Percentiles rank a stretch among this genome's conserved stretches.
Conservation (phyloP, 345 rosid species). For the Eucalyptus cloeziana region DNA sequence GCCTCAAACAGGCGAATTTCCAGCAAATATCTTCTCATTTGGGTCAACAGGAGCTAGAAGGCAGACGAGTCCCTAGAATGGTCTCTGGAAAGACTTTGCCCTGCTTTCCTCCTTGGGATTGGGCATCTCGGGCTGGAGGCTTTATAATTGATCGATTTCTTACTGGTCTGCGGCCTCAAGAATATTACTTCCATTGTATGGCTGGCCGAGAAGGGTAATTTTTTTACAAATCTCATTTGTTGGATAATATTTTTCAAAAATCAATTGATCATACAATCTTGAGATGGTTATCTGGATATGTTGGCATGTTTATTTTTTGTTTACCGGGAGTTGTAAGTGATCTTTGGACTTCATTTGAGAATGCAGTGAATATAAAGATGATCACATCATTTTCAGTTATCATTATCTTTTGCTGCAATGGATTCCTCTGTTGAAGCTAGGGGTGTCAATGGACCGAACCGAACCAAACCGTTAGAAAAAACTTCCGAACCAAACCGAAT, state of each 20-base stretch:
- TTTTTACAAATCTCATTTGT: background rate
- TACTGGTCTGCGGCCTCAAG: slow-evolving; percentile 99
- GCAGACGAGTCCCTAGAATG: slow-evolving; percentile 97
- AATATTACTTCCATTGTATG: slow-evolving; percentile 99
- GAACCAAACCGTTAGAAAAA: too few relatives aligned
- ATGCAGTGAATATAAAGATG: background rate
- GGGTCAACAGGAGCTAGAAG: slow-evolving; percentile 99
- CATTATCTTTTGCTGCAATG: background rate
- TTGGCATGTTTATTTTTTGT: background rate
- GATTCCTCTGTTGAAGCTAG: background rate
- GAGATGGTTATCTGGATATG: background rate
- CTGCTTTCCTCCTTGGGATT: slow-evolving; percentile 95
- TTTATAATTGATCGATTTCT: slow-evolving; percentile 92
- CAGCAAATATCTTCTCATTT: slow-evolving; percentile 94
- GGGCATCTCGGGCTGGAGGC: slow-evolving; percentile 97
- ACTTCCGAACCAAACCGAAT: too few relatives aligned
- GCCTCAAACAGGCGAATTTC: slow-evolving; percentile 66
- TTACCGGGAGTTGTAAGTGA: background rate
- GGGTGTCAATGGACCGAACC: too few relatives aligned
- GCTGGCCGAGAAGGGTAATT: slow-evolving; percentile 99
- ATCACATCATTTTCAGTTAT: background rate
- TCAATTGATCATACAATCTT: background rate
- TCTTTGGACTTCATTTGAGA: background rate
- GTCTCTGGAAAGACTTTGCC: slow-evolving; percentile 98
- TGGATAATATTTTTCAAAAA: background rate